Evolutionary conservation across 1,284 basidiomycete genomes (phyloP), one percentile per base, ranked within the genome.

Genomic region (Inonotus hispidus): DNA sequence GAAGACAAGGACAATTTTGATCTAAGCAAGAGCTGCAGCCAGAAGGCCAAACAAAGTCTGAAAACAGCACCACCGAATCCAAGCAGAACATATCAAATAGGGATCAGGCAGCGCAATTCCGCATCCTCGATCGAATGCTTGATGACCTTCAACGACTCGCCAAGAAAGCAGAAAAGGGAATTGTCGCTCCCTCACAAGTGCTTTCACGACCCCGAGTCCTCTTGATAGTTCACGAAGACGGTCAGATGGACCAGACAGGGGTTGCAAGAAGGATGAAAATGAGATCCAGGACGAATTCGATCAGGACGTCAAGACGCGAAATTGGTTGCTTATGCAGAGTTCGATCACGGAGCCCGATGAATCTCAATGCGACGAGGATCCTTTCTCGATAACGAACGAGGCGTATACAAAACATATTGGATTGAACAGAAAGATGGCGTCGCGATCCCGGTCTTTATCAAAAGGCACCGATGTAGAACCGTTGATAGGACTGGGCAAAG

Each of bases 331-430:
- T 7, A 39, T 58, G 56, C 56, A 59, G 41, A 61, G 54, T 35
- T 62, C 60, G 3, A 29, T 58, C 32, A 62, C 60, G 10, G 43
- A 56, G 27, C 56, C 60, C 14, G 56, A 58, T 19, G 29, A 21
- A 23, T 59, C 35, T 16, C 39, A 57, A 21, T 54, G 37, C 37
- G 47, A 41, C 13, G 54, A 61, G 8, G 55, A 61, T 23, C 60
- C 60, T 3, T 61, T 61, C 39, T 16, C 54, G 2, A n/a, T 29
- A n/a, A 55, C 45, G 19, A 60, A 60, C 29, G 38, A 35, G 14
- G 60, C 52, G 43, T 53, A 60, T 35, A 29, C 25, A 29, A 35
- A 3, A 19, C 45, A 49, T 14, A 32, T 58, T 16, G 43, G 29
- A 21, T 29, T 32, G 27, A 21, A 23, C 27, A 27, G 6, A 35